Conservation (phyloP, 148 eudicot genomes). For the Oxyria digyna region DNA sequence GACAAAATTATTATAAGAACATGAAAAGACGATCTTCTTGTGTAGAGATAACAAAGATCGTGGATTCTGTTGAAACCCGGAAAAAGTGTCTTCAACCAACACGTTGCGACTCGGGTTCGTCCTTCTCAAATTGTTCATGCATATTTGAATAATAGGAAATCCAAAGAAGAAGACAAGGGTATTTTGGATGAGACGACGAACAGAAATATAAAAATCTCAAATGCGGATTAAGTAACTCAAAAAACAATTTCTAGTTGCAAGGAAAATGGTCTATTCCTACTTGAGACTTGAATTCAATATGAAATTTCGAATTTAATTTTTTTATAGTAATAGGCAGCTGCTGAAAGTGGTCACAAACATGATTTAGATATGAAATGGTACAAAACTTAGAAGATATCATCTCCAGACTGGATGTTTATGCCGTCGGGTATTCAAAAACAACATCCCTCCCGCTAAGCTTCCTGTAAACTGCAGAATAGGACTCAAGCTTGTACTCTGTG, state of each 20-base stretch:
- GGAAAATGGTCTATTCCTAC: not conserved
- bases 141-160: too few species aligned
- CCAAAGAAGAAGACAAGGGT: too few species aligned
- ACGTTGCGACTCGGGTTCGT: too few species aligned
- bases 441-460: constrained; percentile 7
- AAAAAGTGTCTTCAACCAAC: too few species aligned
- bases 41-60: too few species aligned
- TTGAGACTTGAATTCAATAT: not conserved
- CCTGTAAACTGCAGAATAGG: constrained; percentile 7
- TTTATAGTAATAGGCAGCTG: too few species aligned
- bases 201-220: too few species aligned
- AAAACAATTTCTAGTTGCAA: not conserved
- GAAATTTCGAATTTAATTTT: constrained; percentile 1
- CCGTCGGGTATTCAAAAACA: constrained; percentile 9
- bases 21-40: too few species aligned
- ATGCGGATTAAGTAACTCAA: not conserved
- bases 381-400: not conserved
- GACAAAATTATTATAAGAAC: too few species aligned
- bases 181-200: too few species aligned
- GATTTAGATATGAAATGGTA: not conserved
- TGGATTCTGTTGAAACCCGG: too few species aligned
- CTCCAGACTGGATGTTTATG: not conserved
- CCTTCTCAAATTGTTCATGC: too few species aligned
- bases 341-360: constrained; percentile 4
- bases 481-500: constrained; percentile 7